phyloP scores from a whole-genome alignment of 2,329 filamentous ascomycete species.

The Arthrinium puccinioides region DNA sequence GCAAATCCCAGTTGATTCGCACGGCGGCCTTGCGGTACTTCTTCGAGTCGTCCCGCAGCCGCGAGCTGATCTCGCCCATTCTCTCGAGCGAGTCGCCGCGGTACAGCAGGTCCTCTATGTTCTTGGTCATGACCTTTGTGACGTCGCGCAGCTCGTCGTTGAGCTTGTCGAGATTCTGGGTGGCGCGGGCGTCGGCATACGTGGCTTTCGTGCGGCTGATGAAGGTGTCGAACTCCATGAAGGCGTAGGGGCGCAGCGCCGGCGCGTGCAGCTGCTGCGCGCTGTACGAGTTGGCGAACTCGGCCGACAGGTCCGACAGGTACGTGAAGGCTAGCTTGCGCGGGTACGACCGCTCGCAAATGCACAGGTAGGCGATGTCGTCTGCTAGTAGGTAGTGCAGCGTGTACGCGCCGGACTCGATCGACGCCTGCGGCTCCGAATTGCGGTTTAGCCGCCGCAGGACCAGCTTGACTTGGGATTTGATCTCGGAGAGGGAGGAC shows the following conservation, averaged over 20 bases:
- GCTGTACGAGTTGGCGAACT: slow-evolving; percentile 85
- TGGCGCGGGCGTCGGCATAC: slow-evolving; percentile 86
- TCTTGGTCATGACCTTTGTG: slow-evolving; percentile 99
- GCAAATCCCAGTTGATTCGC: slow-evolving; percentile 94
- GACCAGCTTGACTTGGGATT: slow-evolving; percentile 83
- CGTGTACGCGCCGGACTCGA: slow-evolving; percentile 76
- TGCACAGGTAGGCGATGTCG: slow-evolving; percentile 84
- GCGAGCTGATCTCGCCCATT: slow-evolving; percentile 90
- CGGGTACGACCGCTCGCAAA: slow-evolving; percentile 89
- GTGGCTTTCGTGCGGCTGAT: slow-evolving; percentile 88
- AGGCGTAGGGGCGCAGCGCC: slow-evolving; percentile 81
- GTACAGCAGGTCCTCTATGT: slow-evolving; percentile 96
- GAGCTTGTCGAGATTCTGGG: slow-evolving; percentile 87
- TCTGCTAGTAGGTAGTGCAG: slow-evolving; percentile 85
- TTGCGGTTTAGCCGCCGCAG: slow-evolving; percentile 83
- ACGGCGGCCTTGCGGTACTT: slow-evolving; percentile 93
- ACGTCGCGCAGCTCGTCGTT: slow-evolving; percentile 97
- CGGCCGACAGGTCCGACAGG: slow-evolving; percentile 81
- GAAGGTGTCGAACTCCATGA: slow-evolving; percentile 97
- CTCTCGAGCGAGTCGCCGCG: slow-evolving; percentile 88
- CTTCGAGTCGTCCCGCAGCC: slow-evolving; percentile 83
- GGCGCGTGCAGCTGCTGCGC: slow-evolving; percentile 65
- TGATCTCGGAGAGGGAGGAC: slow-evolving; percentile 75
- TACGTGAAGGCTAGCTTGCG: slow-evolving; percentile 98
- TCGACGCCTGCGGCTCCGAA: slow-evolving; percentile 82